Conservation (phyloP, 805 yeast species). For the Yarrowia sp. region DNA sequence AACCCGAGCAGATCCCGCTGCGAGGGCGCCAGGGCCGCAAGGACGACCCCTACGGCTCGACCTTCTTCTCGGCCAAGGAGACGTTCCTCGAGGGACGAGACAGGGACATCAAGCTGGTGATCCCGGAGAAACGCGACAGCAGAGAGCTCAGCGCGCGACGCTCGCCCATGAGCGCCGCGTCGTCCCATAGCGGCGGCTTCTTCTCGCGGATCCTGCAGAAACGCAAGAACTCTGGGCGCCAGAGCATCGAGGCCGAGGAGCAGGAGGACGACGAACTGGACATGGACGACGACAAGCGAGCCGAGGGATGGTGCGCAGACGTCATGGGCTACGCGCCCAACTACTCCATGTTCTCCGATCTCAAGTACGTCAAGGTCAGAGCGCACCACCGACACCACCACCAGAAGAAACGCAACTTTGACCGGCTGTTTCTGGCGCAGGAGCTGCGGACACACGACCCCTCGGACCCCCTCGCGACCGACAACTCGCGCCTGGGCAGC, state of each 20-base stretch:
- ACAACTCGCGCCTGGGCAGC: not conserved
- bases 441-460: constrained; percentile 32
- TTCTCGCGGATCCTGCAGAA: constrained; percentile 19
- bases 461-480: not conserved
- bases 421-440: constrained; percentile 40
- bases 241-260: constrained; percentile 16
- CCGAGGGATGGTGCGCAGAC: constrained; percentile 38
- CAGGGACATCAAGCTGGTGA: constrained; percentile 6
- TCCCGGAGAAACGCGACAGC: not conserved
- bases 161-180: not conserved
- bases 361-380: constrained; percentile 39
- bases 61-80: constrained; percentile 17
- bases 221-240: constrained; percentile 9
- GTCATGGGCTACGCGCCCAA: constrained; percentile 36
- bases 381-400: constrained; percentile 34
- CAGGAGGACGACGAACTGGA: constrained; percentile 21
- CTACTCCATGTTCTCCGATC: constrained; percentile 33
- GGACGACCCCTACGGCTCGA: not conserved
- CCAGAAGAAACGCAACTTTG: constrained; percentile 35
- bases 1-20: constrained; percentile 13
- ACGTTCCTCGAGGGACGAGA: constrained; percentile 13
- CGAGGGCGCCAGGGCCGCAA: not conserved
- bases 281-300: constrained; percentile 12
- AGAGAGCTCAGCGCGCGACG: not conserved
- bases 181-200: constrained; percentile 13